These are phyloP conservation scores for Naganishia friedmannii DNA, from an alignment of 768 basidiomycete genomes.

Conservation along the genomic window DNA sequence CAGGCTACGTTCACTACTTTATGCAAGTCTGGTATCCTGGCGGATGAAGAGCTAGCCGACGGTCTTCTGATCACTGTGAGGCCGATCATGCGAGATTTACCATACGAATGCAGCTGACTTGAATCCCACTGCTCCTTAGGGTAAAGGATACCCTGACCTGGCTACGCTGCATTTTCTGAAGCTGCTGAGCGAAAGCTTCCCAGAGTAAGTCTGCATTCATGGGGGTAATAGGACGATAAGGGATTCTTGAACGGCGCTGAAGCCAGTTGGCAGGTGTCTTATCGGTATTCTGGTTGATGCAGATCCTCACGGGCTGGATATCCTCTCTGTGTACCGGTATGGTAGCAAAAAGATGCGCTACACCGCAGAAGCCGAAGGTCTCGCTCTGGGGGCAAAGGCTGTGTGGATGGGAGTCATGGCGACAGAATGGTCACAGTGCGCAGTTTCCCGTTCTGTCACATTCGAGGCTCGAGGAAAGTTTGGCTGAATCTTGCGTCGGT, in stretches of 20 bases:
- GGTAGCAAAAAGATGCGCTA: constrained; percentile 71
- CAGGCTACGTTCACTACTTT: constrained; percentile 95
- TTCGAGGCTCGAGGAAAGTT: no score
- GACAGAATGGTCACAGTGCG: constrained; percentile 63
- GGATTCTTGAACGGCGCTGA: background rate
- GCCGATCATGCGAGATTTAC: background rate
- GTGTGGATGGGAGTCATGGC: constrained; percentile 76
- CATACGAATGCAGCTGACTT: background rate
- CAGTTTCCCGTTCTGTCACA: background rate
- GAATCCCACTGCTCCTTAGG: constrained; percentile 56
- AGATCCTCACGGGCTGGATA: constrained; percentile 89
- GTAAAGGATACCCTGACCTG: constrained; percentile 94
- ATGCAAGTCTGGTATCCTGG: constrained; percentile 54
- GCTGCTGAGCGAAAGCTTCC: constrained; percentile 66
- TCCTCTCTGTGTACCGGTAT: constrained; percentile 78
- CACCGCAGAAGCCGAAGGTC: constrained; percentile 60
- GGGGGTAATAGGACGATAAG: background rate
- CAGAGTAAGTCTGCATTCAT: constrained; percentile 55
- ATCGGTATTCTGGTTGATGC: constrained; percentile 79
- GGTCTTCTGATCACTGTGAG: constrained; percentile 38
- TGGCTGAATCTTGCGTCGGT: no score
- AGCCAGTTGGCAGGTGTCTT: constrained; percentile 61
- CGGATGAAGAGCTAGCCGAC: background rate
- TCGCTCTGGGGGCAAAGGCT: constrained; percentile 65
- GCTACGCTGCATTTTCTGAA: constrained; percentile 82